Evolutionary conservation across 352 stramenopile genomes (phyloP).

Genomic region (Thraustochytrium striatum): DNA sequence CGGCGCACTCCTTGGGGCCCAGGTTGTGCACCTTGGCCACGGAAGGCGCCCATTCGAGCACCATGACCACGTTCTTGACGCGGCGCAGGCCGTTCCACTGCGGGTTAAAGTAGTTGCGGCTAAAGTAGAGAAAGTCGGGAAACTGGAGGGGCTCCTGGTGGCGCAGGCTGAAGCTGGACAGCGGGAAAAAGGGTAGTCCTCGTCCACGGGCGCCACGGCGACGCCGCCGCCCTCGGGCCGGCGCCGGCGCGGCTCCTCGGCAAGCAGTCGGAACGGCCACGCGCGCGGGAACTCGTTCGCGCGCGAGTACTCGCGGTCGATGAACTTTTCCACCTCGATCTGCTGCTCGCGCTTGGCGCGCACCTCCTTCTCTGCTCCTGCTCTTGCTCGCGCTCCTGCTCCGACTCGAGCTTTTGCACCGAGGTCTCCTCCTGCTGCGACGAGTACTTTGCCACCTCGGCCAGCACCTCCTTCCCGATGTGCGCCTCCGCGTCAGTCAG

Average conservation of each 20-base stretch:
- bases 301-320: constrained; percentile 73
- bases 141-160: constrained; percentile 46
- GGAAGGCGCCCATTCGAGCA: constrained; percentile 76
- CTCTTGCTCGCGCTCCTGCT: constrained; percentile 48
- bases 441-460: constrained; percentile 16
- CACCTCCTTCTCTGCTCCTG: constrained; percentile 64
- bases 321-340: constrained; percentile 66
- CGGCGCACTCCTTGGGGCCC: constrained; percentile 48
- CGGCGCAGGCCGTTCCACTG: constrained; percentile 76
- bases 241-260: constrained; percentile 2
- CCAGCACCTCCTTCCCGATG: constrained; percentile 5
- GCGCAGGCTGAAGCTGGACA: constrained; percentile 48
- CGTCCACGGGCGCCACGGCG: neutral
- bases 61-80: constrained; percentile 77
- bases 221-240: neutral
- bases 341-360: constrained; percentile 63
- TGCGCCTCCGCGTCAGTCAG: constrained; percentile 64
- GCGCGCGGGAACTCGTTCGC: constrained; percentile 78
- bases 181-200: constrained; percentile 49
- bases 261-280: constrained; percentile 65
- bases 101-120: constrained; percentile 70
- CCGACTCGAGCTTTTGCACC: constrained; percentile 35
- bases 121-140: constrained; percentile 49
- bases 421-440: constrained; percentile 16
- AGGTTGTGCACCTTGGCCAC: constrained; percentile 53